Evolutionary conservation across 495 filamentous ascomycete species (phyloP), one percentile per base, ranked within the genome.

Genomic region (Hypoxylon intermedium): DNA sequence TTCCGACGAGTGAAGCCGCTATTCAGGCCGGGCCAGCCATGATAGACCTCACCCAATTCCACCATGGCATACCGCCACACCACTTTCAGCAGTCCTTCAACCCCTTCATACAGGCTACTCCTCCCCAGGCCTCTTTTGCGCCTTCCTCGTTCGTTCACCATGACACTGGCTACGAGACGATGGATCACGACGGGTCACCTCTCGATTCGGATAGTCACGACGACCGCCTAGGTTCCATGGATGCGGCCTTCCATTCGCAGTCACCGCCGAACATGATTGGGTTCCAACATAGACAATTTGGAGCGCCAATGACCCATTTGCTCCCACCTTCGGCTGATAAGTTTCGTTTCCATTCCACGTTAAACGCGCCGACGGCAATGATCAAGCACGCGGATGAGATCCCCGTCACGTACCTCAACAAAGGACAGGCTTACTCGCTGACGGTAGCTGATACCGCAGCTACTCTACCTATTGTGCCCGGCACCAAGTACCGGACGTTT

Each of bases 291-390:
- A 40, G 68, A 38, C 74, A 68, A 48, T 74, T 75, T 47, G 76
- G 77, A n/a, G 74, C 75, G 58, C 47, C 71, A n/a, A 74, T 78
- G 53, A 46, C 72, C 28, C 63, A 72, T 37, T 57, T 71, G 13
- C 72, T 79, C 23, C 77, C 77, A 1, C 48, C 75, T 2, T 75
- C 79, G 6, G 79, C 74, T 2, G 72, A 74, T 49, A 95, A 93
- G 58, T 98, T 98, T 69, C 91, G 95, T 18, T 99, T 90, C 73
- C 87, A 91, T 67, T 87, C 91, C 33, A 92, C 91, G 0, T 77
- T 99, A 42, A 93, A 96, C 70, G 94, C 93, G 0, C 91, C 92
- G 11, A 97, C 93, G 1, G 93, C 93, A n/a, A 98, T 97, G 93
- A 86, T 96, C 63, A 95, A 89, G 68, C 83, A 89, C 58, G 69